A percentile compares a stretch with the other conserved stretches of the same genome.
These are phyloP conservation scores for Mucor plumbeus DNA, from an alignment of 371 early-diverging fungal species.

Conservation along the genomic window DNA sequence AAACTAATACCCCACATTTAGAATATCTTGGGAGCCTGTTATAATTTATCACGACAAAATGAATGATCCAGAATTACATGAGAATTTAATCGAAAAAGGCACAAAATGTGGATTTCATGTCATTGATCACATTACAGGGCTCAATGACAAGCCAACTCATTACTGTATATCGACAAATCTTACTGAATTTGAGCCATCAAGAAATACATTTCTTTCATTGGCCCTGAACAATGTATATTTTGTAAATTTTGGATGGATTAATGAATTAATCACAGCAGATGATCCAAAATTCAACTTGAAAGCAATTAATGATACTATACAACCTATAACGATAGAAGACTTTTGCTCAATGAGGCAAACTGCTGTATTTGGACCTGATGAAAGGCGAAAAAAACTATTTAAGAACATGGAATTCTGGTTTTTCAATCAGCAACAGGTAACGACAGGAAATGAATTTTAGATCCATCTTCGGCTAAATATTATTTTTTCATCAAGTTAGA, in stretches of 20 bases:
- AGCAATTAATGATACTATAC: not conserved
- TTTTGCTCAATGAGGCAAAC: not conserved
- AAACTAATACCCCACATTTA: not conserved
- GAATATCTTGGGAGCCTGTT: not conserved
- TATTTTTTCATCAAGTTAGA: not conserved
- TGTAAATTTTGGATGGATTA: not conserved
- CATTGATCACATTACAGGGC: not conserved
- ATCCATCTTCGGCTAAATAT: not conserved
- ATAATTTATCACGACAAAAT: not conserved
- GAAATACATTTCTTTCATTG: not conserved
- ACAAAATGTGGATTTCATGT: not conserved
- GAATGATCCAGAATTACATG: not conserved
- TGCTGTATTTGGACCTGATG: constrained; percentile 1
- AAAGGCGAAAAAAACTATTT: constrained; percentile 7
- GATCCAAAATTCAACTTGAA: not conserved
- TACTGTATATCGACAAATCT: not conserved
- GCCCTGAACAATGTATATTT: not conserved
- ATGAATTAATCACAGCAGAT: not conserved
- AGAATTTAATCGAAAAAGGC: not conserved
- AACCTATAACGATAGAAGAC: constrained; percentile 3
- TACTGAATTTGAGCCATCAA: not conserved
- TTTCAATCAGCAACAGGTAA: constrained; percentile 11
- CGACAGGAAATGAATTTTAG: not conserved
- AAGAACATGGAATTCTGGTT: constrained; percentile 13
- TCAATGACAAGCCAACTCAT: not conserved